phyloP scores from a whole-genome alignment of 225 moss, liverwort and hornwort genomes.

The Bryum argenteum region DNA sequence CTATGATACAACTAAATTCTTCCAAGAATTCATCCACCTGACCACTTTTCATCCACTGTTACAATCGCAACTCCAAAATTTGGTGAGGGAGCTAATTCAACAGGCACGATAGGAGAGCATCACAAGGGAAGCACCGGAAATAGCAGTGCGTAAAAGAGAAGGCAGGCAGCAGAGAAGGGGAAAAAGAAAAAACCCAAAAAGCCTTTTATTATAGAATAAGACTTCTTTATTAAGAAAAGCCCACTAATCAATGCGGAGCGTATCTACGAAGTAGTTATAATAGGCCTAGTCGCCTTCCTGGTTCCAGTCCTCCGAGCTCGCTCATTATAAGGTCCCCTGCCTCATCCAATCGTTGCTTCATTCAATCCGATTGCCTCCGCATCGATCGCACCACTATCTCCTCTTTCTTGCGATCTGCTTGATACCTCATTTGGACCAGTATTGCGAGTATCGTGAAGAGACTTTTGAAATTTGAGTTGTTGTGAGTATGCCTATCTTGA shows the following conservation, averaged over 20 bases:
- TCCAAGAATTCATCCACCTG: too few relatives aligned
- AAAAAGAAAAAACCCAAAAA: background rate
- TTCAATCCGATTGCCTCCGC: background rate
- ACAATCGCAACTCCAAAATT: too few relatives aligned
- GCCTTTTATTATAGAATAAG: background rate
- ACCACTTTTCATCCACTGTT: too few relatives aligned
- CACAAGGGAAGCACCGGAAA: background rate
- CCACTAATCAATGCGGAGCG: constrained; percentile 24
- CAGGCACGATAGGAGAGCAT: background rate
- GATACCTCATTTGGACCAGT: background rate
- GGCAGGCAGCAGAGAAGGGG: background rate
- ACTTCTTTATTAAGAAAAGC: constrained; percentile 14
- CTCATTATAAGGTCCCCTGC: background rate
- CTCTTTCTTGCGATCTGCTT: background rate
- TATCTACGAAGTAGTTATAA: constrained; percentile 32
- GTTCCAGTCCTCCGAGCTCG: background rate
- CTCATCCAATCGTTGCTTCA: background rate
- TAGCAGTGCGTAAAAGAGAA: constrained; percentile 21
- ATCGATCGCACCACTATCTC: background rate
- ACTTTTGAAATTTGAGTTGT: constrained; percentile 5
- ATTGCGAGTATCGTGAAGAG: too few relatives aligned
- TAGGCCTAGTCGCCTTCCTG: constrained; percentile 3
- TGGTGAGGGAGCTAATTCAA: background rate
- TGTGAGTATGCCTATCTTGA: constrained; percentile 26
- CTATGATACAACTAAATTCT: too few relatives aligned